These are phyloP conservation scores for Apiotrichum sp. DNA, from an alignment of 1,284 basidiomycete species.

Conservation along the genomic window DNA sequence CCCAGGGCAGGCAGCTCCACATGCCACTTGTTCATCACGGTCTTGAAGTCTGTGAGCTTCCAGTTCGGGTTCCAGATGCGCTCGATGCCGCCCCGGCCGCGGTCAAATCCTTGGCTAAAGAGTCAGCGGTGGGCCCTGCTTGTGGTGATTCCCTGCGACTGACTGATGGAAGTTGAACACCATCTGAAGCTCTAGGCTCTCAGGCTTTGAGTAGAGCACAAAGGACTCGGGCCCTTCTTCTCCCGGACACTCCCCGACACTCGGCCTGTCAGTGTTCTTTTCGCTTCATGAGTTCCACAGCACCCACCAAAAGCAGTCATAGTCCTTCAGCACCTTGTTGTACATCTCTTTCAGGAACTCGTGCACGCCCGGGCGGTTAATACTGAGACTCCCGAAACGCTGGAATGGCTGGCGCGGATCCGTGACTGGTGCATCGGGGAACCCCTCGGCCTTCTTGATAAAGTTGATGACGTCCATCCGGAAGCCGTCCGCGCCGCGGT, in stretches of 20 bases:
- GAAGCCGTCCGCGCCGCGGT: slow-evolving; percentile 47
- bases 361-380: slow-evolving; percentile 58
- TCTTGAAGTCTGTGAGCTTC: slow-evolving; percentile 57
- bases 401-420: slow-evolving; percentile 51
- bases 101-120: slow-evolving; percentile 34
- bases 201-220: slow-evolving; percentile 57
- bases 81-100: slow-evolving; percentile 19
- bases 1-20: slow-evolving; percentile 54
- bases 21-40: slow-evolving; percentile 59
- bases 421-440: slow-evolving; percentile 60
- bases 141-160: slow-evolving; percentile 32
- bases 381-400: slow-evolving; percentile 28
- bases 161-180: slow-evolving; percentile 44
- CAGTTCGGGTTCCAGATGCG: slow-evolving; percentile 38
- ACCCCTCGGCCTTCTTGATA: slow-evolving; percentile 52
- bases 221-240: slow-evolving; percentile 5
- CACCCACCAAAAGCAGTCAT: slow-evolving; percentile 14
- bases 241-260: slow-evolving; percentile 13
- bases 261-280: background rate
- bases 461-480: slow-evolving; percentile 3
- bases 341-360: slow-evolving; percentile 66
- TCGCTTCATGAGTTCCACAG: too few species aligned
- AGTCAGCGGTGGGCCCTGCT: slow-evolving; percentile 45
- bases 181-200: slow-evolving; percentile 50
- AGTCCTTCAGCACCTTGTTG: slow-evolving; percentile 50